These are phyloP conservation scores for Eimeria falciformis DNA, from an alignment of 169 alveolate species.

Conservation along the genomic window DNA sequence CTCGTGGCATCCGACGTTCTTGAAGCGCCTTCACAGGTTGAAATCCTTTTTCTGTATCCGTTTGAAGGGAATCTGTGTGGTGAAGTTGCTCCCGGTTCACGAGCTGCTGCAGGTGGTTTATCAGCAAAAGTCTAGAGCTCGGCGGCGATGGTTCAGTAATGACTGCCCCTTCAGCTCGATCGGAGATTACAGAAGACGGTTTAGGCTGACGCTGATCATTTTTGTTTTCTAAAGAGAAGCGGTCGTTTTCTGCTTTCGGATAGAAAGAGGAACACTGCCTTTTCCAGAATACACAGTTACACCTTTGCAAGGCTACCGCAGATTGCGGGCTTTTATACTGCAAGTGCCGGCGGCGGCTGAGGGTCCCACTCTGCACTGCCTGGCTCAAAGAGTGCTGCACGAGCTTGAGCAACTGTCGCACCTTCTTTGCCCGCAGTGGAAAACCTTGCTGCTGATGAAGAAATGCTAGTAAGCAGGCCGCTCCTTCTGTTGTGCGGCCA, in stretches of 20 bases:
- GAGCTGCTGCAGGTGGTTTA: no score
- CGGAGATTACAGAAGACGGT: no score
- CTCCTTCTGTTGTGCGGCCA: conserved; percentile 36
- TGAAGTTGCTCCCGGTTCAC: no score
- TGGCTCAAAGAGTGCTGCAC: background rate
- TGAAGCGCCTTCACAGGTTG: no score
- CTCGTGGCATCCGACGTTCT: no score
- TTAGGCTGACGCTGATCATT: no score
- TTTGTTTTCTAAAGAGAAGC: no score
- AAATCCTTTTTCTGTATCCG: no score
- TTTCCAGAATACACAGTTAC: background rate
- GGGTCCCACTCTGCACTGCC: background rate
- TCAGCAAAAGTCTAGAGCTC: no score
- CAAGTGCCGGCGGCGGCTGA: background rate
- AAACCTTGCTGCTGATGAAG: conserved; percentile 42
- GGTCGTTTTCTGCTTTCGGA: background rate
- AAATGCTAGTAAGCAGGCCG: background rate
- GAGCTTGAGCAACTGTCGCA: conserved; percentile 10
- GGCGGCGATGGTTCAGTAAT: no score
- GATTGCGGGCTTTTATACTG: background rate
- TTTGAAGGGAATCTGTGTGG: no score
- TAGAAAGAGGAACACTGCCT: background rate
- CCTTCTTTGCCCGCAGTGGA: background rate
- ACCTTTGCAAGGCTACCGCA: background rate
- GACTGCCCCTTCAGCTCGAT: no score